These are phyloP conservation scores for Annulohypoxylon moriforme DNA, from an alignment of 495 filamentous ascomycete genomes.

Conservation along the genomic window DNA sequence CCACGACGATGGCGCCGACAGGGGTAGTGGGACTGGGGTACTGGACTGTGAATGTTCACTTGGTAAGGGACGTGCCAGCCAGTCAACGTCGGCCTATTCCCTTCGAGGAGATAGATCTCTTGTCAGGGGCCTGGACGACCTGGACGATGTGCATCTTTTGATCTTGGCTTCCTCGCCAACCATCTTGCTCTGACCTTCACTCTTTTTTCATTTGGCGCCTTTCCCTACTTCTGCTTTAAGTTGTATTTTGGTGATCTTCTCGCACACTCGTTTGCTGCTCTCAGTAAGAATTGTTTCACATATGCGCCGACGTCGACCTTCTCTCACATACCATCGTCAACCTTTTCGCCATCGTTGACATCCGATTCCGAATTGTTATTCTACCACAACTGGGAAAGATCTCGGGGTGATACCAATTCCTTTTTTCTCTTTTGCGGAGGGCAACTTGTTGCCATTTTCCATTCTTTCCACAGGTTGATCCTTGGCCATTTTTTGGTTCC, in stretches of 20 bases:
- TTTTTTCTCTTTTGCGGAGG: conserved; percentile 30
- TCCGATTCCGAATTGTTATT: conserved; percentile 15
- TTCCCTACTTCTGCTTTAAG: conserved; percentile 28
- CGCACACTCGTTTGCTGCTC: conserved; percentile 43
- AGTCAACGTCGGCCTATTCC: conserved; percentile 32
- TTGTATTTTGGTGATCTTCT: conserved; percentile 30
- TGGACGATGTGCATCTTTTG: conserved; percentile 31
- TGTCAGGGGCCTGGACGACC: conserved; percentile 35
- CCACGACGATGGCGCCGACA: conserved; percentile 35
- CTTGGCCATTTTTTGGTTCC: conserved; percentile 55
- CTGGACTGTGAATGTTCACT: conserved; percentile 26
- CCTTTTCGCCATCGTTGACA: conserved; percentile 36
- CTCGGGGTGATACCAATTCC: conserved; percentile 12
- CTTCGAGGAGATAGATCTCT: conserved; percentile 39
- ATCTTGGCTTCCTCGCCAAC: conserved; percentile 47
- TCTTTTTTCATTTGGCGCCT: conserved; percentile 33
- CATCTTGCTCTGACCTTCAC: conserved; percentile 39
- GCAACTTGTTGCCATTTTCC: conserved; percentile 48
- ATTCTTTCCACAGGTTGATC: conserved; percentile 65
- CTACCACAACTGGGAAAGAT: conserved; percentile 23
- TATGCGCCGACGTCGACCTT: conserved; percentile 45
- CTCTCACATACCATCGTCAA: conserved; percentile 41
- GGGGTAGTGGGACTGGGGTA: conserved; percentile 38
- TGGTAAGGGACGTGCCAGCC: conserved; percentile 28
- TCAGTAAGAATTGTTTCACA: conserved; percentile 44